phyloP scores from a whole-genome alignment of 345 rosid genomes.

The Gossypioides kirkii region DNA sequence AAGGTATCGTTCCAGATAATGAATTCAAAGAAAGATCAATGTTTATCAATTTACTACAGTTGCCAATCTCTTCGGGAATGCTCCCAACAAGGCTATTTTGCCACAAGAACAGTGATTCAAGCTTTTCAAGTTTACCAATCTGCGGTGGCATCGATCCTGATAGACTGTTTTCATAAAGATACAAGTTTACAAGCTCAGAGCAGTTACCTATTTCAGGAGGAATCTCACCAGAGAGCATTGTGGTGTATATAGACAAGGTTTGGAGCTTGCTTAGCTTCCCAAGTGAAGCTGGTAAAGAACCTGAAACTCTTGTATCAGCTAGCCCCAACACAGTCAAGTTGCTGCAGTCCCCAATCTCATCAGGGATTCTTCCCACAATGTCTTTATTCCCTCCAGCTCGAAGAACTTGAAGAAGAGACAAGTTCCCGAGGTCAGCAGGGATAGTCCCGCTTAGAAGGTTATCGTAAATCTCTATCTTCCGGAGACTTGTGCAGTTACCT shows the following conservation, averaged over 20 bases:
- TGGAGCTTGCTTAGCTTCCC: conserved; percentile 68
- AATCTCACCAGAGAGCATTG: conserved; percentile 80
- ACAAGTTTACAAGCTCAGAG: conserved; percentile 72
- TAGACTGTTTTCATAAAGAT: conserved; percentile 73
- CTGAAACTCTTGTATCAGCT: conserved; percentile 71
- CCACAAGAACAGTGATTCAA: conserved; percentile 71
- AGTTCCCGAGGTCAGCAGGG: conserved; percentile 65
- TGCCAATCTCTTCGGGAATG: conserved; percentile 85
- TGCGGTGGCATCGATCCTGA: conserved; percentile 75
- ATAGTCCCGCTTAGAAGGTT: conserved; percentile 62
- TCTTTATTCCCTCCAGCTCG: conserved; percentile 87
- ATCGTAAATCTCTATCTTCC: conserved; percentile 52
- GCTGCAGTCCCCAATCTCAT: conserved; percentile 64
- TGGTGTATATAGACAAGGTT: conserved; percentile 63
- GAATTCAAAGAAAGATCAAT: conserved; percentile 76
- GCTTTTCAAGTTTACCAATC: conserved; percentile 64
- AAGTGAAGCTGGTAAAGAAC: conserved; percentile 63
- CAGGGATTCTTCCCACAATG: conserved; percentile 64
- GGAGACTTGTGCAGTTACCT: conserved; percentile 40
- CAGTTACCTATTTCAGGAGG: conserved; percentile 83
- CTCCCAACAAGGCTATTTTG: conserved; percentile 68
- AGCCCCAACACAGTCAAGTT: conserved; percentile 74
- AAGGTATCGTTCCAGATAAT: conserved; percentile 73
- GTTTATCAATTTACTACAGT: conserved; percentile 62
- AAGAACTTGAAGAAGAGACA: conserved; percentile 55